These are phyloP conservation scores for Pseudotsuga menziesii DNA, from an alignment of 75 land plant genomes.

Conservation along the genomic window DNA sequence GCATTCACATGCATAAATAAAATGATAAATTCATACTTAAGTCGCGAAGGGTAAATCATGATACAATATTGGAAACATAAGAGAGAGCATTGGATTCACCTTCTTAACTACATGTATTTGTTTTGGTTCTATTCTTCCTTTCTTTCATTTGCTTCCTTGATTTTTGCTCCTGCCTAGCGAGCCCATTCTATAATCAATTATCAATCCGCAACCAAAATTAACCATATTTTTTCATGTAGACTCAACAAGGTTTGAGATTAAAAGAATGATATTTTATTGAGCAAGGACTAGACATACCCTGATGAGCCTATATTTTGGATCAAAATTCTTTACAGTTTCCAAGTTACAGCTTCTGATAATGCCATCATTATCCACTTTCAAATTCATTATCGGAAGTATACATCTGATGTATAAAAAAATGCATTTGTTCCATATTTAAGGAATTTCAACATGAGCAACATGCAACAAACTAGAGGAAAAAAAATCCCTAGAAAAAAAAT, in stretches of 20 bases:
- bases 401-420: no score
- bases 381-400: no score
- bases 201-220: no score
- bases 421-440: no score
- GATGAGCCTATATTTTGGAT: conserved; percentile 58
- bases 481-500: no score
- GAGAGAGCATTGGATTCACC: not conserved
- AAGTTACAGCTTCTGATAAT: no score
- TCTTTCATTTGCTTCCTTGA: conserved; percentile 52
- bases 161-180: conserved; percentile 38
- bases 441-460: no score
- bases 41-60: not conserved
- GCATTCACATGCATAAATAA: conserved; percentile 19
- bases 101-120: conserved; percentile 37
- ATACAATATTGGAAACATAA: not conserved
- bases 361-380: no score
- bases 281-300: conserved; percentile 21
- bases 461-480: no score
- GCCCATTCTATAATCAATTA: conserved; percentile 25
- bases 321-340: conserved; percentile 49
- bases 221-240: no score
- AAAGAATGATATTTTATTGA: no score
- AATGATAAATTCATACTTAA: not conserved
- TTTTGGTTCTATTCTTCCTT: conserved; percentile 43
- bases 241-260: no score